Evolutionary conservation across 331 rosid genomes (phyloP), one percentile per base, ranked within the genome.

Genomic region (Erythrophleum ivorense): DNA sequence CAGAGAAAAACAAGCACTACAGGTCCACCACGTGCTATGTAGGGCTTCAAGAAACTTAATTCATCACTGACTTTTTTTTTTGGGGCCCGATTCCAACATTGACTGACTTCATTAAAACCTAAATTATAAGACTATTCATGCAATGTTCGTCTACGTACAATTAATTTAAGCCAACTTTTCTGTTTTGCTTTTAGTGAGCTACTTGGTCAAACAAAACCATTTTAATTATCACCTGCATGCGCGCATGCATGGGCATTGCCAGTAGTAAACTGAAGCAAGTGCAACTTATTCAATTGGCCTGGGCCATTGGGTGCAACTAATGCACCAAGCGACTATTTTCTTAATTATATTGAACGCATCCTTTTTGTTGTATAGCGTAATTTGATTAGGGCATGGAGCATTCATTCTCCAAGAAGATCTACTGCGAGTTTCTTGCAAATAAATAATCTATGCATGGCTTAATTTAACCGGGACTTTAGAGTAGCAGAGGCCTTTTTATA

Each of bases 61-160:
- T 10, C n/a, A 10, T 29, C 67, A 4, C 40, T 60, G 16, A 29
- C 41, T 60, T 6, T 5, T 4, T 46, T 60, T 60, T 60, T 31
- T 11, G 29, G n/a, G n/a, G 40, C 40, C 67, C 40, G 4, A 60
- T 60, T 40, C 6, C 68, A 14, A 14, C n/a, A 19, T 63, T 63
- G 68, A 63, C 68, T 63, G 43, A 31, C 68, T 40, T 63, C 68
- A 2, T 63, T 43, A 33, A 63, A 63, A 63, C 43, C 68, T 13
- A 14, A 33, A 29, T 16, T 29, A 24, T 24, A 31, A 6, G 10
- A 63, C 68, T 14, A 14, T 63, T 60, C 40, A 60, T 9, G 31
- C 68, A 63, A 1, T 10, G 7, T 3, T 34, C 31, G 6, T n/a
- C 19, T 63, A 0, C 19, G 2, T 38, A 12, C 34, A 29, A 3